Conservation (phyloP, 257 asterid genomes). For the Paulownia fortunei region DNA sequence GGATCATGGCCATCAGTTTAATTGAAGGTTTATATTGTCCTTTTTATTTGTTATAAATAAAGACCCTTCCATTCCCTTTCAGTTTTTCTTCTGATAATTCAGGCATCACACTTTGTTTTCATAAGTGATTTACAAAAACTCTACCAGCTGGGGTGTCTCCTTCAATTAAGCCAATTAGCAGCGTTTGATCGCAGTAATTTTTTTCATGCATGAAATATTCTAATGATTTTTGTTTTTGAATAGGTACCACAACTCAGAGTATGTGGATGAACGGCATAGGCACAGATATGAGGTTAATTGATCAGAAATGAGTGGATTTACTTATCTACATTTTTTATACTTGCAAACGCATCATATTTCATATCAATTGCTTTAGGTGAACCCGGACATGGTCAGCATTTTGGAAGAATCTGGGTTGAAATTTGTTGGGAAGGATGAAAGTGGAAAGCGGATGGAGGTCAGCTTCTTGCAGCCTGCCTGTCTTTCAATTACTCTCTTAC, state of each 20-base stretch:
- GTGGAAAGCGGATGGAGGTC: slow-evolving; percentile 94
- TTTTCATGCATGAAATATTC: slow-evolving; percentile 3
- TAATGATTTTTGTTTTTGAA: slow-evolving; percentile 29
- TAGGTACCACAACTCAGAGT: slow-evolving; percentile 72
- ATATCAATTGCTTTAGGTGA: slow-evolving; percentile 64
- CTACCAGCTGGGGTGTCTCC: background rate
- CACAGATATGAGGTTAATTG: slow-evolving; percentile 90
- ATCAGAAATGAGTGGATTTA: slow-evolving; percentile 17
- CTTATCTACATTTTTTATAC: slow-evolving; percentile 11
- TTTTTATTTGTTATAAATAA: background rate
- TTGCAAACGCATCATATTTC: slow-evolving; percentile 21
- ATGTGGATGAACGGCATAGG: slow-evolving; percentile 90
- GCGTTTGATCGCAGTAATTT: background rate
- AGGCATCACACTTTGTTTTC: background rate
- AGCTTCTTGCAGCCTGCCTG: slow-evolving; percentile 29
- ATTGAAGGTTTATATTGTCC: background rate
- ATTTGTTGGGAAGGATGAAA: slow-evolving; percentile 96
- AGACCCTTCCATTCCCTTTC: background rate
- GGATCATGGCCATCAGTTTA: background rate
- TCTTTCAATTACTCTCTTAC: slow-evolving; percentile 18
- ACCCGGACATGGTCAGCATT: slow-evolving; percentile 69
- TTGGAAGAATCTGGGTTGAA: slow-evolving; percentile 80
- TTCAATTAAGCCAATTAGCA: slow-evolving; percentile 8
- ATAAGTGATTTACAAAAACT: background rate
- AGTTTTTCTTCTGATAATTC: background rate